These are phyloP conservation scores for Ceratobasidium papillatum DNA, from an alignment of 1,284 basidiomycete species.

Conservation along the genomic window DNA sequence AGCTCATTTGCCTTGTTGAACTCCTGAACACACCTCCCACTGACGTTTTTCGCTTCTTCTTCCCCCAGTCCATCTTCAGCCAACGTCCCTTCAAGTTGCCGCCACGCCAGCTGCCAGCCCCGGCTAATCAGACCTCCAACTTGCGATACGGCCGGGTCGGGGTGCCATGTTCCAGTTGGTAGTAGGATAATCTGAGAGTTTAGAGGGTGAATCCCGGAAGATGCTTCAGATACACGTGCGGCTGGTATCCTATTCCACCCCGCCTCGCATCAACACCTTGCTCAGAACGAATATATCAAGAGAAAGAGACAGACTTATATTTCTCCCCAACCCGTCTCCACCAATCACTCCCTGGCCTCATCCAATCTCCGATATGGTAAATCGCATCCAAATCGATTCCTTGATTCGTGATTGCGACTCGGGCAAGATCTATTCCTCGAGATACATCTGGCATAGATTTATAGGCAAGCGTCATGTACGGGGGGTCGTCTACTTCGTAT, in stretches of 20 bases:
- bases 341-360: slow-evolving; percentile 3
- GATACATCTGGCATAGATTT: background rate
- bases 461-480: slow-evolving; percentile 4
- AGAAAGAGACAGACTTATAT: background rate
- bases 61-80: background rate
- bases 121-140: slow-evolving; percentile 2
- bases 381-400: slow-evolving; percentile 21
- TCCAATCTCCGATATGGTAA: slow-evolving; percentile 25
- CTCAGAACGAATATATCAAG: background rate
- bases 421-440: background rate
- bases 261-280: background rate
- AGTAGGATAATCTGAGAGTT: slow-evolving; percentile 12
- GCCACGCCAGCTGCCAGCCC: background rate
- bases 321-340: slow-evolving; percentile 24
- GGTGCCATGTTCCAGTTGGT: slow-evolving; percentile 26
- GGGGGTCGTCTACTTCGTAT: slow-evolving; percentile 27
- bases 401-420: background rate
- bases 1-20: background rate
- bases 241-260: slow-evolving; percentile 8
- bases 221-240: background rate
- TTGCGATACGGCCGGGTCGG: slow-evolving; percentile 20
- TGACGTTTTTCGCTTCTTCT: slow-evolving; percentile 13
- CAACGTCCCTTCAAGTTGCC: slow-evolving; percentile 10
- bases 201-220: slow-evolving; percentile 2
- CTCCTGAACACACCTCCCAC: background rate